Conservation (phyloP, 108 stramenopile species). For the Asterionellopsis glacialis region DNA sequence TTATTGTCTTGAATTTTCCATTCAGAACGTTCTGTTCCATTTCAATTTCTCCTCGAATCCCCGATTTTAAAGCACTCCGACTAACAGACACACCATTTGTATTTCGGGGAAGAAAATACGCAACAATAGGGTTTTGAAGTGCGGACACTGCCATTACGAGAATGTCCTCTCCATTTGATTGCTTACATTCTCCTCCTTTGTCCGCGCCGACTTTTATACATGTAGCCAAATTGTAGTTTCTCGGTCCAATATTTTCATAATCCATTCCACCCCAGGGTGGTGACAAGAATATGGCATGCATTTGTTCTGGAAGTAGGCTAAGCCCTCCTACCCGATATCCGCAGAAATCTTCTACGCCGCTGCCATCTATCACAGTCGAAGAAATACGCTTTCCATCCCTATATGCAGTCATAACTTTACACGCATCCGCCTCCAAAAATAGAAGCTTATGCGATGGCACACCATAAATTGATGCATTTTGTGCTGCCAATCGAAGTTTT, state of each 20-base stretch:
- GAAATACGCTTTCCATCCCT: slow-evolving; percentile 17
- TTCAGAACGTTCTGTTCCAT: slow-evolving; percentile 76
- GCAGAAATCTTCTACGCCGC: not conserved
- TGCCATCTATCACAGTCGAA: not conserved
- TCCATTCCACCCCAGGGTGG: slow-evolving; percentile 86
- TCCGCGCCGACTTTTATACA: slow-evolving; percentile 2
- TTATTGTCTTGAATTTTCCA: slow-evolving; percentile 79
- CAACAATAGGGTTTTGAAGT: slow-evolving; percentile 45
- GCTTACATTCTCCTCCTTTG: slow-evolving; percentile 1
- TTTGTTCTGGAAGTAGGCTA: slow-evolving; percentile 44
- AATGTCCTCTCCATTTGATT: slow-evolving; percentile 58
- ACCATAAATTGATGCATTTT: slow-evolving; percentile 67
- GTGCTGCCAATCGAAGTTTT: slow-evolving; percentile 63
- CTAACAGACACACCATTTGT: slow-evolving; percentile 52
- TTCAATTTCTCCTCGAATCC: slow-evolving; percentile 40
- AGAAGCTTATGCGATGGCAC: slow-evolving; percentile 44
- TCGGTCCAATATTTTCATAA: slow-evolving; percentile 46
- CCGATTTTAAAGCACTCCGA: slow-evolving; percentile 34
- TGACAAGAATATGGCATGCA: slow-evolving; percentile 68
- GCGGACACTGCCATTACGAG: slow-evolving; percentile 69
- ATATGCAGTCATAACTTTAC: slow-evolving; percentile 37
- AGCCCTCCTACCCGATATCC: slow-evolving; percentile 49
- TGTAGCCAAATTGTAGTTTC: slow-evolving; percentile 15
- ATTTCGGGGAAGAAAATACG: slow-evolving; percentile 69
- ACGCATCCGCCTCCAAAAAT: slow-evolving; percentile 63